A percentile compares a stretch with the other conserved stretches of the same genome.
Evolutionary conservation across 257 asterid genomes (phyloP).

Genomic region (Leonotis leonurus): DNA sequence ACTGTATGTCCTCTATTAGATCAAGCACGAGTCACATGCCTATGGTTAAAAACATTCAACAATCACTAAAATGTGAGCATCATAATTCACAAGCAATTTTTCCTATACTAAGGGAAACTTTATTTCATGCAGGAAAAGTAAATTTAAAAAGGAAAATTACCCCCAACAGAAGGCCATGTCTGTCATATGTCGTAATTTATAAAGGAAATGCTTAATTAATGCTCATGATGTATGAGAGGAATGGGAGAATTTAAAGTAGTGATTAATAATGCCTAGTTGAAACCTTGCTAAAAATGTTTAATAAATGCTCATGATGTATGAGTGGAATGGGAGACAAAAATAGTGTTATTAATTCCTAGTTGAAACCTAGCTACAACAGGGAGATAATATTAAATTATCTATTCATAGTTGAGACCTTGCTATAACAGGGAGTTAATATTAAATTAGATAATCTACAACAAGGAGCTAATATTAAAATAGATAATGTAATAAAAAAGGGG

Average conservation of each 20-base stretch:
- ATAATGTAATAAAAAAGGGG: slow-evolving; percentile 8
- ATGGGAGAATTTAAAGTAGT: background rate
- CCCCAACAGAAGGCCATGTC: too few species aligned
- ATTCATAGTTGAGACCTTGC: too few species aligned
- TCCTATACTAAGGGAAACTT: background rate
- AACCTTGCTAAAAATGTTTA: background rate
- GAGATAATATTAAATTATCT: too few species aligned
- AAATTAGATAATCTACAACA: too few species aligned
- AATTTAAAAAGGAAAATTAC: background rate
- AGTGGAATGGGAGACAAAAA: too few species aligned
- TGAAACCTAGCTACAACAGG: too few species aligned
- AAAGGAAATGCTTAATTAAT: background rate
- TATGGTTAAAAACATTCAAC: background rate
- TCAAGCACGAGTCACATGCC: too few species aligned
- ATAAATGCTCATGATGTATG: too few species aligned
- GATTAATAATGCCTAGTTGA: slow-evolving; percentile 20
- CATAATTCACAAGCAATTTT: background rate
- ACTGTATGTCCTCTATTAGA: background rate
- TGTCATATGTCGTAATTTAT: background rate
- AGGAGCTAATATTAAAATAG: slow-evolving; percentile 1
- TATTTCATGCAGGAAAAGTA: background rate
- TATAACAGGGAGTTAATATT: too few species aligned
- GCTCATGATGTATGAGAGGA: background rate
- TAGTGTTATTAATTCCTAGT: too few species aligned
- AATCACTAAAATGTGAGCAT: background rate